Percentiles rank a stretch among this genome's conserved stretches.
These are phyloP conservation scores for Ceratocystis diversiconidia DNA, from an alignment of 2,329 filamentous ascomycete species.

Conservation along the genomic window DNA sequence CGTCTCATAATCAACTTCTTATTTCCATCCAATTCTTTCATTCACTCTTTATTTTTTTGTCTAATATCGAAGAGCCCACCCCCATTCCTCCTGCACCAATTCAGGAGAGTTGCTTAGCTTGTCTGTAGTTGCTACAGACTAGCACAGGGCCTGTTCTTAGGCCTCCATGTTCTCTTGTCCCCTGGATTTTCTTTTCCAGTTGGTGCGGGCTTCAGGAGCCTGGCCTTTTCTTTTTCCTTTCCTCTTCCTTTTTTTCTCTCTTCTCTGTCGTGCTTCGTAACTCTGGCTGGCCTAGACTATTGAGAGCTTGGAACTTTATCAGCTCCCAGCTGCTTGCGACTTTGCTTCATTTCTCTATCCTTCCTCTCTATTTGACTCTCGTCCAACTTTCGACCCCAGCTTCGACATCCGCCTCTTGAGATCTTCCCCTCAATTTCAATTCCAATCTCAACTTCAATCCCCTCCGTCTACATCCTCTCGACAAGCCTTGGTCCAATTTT, in stretches of 20 bases:
- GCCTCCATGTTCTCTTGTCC: not conserved
- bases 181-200: constrained; percentile 3
- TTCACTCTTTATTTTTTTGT: not conserved
- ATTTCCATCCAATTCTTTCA: not conserved
- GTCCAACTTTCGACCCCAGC: not conserved
- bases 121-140: not conserved
- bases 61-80: not conserved
- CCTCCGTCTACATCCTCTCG: not conserved
- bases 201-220: constrained; percentile 6
- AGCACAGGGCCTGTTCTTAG: not conserved
- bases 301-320: not conserved
- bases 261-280: not conserved
- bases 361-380: not conserved
- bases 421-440: not conserved
- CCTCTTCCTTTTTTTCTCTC: constrained; percentile 3
- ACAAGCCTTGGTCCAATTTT: not conserved
- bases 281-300: constrained; percentile 1
- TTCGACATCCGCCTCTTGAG: constrained; percentile 4
- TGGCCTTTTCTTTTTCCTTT: constrained; percentile 11
- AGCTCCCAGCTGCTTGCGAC: not conserved
- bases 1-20: not conserved
- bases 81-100: not conserved
- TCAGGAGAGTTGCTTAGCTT: constrained; percentile 4
- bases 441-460: not conserved
- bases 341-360: constrained; percentile 3